phyloP scores from a whole-genome alignment of 2,329 filamentous ascomycete genomes.

The Apiospora malaysiana region DNA sequence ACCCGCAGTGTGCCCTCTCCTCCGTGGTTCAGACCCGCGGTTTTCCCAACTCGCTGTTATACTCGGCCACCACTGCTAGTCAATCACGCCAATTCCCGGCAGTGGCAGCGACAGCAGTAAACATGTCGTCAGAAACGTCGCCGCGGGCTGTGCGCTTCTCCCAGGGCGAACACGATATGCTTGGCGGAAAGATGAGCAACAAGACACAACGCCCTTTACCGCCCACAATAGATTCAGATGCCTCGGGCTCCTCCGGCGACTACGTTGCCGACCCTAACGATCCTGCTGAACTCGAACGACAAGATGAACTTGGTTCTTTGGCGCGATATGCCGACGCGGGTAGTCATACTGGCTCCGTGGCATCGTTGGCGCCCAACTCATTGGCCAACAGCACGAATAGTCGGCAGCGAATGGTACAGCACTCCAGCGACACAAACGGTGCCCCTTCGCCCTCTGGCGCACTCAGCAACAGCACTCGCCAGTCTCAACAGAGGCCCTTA shows the following conservation, averaged over 20 bases:
- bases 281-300: conserved; percentile 52
- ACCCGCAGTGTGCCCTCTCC: not conserved
- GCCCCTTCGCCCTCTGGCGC: conserved; percentile 28
- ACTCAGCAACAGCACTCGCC: conserved; percentile 42
- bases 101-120: conserved; percentile 16
- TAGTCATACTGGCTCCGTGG: conserved; percentile 48
- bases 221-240: conserved; percentile 53
- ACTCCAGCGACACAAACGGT: conserved; percentile 40
- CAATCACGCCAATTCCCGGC: conserved; percentile 8
- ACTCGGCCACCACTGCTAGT: not conserved
- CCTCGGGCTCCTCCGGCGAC: conserved; percentile 54
- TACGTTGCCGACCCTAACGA: conserved; percentile 53
- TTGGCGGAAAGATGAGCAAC: conserved; percentile 48
- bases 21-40: not conserved
- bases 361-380: conserved; percentile 48
- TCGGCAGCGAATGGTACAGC: conserved; percentile 44
- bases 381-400: conserved; percentile 48
- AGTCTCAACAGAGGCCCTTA: conserved; percentile 67
- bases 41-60: not conserved
- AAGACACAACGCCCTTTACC: conserved; percentile 42
- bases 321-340: conserved; percentile 49
- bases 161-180: conserved; percentile 52
- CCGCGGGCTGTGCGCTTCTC: conserved; percentile 64
- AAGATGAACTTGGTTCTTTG: conserved; percentile 54
- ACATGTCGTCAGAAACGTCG: conserved; percentile 52